phyloP scores from a whole-genome alignment of 2,329 filamentous ascomycete species.

The Scopulariopsis brevicaulis region DNA sequence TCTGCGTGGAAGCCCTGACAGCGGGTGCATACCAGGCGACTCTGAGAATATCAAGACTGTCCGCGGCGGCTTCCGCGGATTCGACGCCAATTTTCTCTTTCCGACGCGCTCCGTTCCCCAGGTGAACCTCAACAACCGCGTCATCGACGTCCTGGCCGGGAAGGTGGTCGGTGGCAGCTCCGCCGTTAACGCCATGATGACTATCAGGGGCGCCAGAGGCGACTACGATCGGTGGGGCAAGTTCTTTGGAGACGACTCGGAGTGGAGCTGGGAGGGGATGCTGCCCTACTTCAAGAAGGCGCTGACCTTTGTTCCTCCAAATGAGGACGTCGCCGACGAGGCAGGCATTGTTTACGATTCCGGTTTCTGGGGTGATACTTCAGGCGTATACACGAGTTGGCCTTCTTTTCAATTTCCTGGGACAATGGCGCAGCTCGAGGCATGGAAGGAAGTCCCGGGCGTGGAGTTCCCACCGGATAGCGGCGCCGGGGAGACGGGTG shows the following conservation, averaged over 20 bases:
- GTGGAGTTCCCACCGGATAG: slow-evolving; percentile 25
- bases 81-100: slow-evolving; percentile 5
- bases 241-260: slow-evolving; percentile 16
- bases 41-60: slow-evolving; percentile 3
- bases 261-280: slow-evolving; percentile 13
- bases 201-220: slow-evolving; percentile 18
- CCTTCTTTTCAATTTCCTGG: slow-evolving; percentile 25
- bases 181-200: slow-evolving; percentile 22
- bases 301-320: slow-evolving; percentile 14
- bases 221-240: slow-evolving; percentile 17
- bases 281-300: slow-evolving; percentile 15
- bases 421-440: slow-evolving; percentile 18
- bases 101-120: slow-evolving; percentile 9
- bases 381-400: slow-evolving; percentile 23
- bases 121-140: slow-evolving; percentile 7
- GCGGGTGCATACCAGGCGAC: background rate
- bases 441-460: slow-evolving; percentile 23
- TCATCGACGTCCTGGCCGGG: slow-evolving; percentile 5
- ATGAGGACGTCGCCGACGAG: slow-evolving; percentile 10
- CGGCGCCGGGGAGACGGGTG: slow-evolving; percentile 23
- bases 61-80: slow-evolving; percentile 5
- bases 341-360: slow-evolving; percentile 16
- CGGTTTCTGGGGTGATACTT: slow-evolving; percentile 24
- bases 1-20: background rate
- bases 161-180: slow-evolving; percentile 22